Conservation (phyloP, 2,329 filamentous ascomycete genomes). For the Chaetomiaceae sp. region DNA sequence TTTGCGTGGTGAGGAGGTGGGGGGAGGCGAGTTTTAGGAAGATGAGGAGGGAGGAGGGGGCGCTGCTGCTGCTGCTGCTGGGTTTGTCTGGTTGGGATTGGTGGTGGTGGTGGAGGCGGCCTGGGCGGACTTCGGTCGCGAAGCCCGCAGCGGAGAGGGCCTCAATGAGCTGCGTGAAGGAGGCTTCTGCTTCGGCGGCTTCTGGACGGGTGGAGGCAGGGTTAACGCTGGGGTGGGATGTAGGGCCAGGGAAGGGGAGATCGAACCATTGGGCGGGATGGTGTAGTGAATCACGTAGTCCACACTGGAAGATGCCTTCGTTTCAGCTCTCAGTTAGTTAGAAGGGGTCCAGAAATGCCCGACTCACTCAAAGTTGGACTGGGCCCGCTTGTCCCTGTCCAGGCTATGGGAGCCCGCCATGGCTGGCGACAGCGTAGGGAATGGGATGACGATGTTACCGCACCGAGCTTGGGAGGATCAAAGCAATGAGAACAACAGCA, state of each 20-base stretch:
- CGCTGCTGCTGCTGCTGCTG: no score
- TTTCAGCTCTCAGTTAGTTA: background rate
- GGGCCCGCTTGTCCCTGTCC: constrained; percentile 17
- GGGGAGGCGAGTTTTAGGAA: constrained; percentile 77
- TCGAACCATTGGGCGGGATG: constrained; percentile 16
- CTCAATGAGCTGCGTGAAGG: constrained; percentile 72
- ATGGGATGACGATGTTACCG: no score
- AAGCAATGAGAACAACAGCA: no score
- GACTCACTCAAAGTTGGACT: constrained; percentile 27
- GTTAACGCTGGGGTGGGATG: constrained; percentile 38
- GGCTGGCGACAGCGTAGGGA: no score
- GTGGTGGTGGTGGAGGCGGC: constrained; percentile 39
- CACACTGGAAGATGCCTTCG: constrained; percentile 23
- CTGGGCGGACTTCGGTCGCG: constrained; percentile 78
- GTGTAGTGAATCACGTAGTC: constrained; percentile 28
- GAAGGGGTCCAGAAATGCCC: background rate
- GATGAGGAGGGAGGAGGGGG: constrained; percentile 67
- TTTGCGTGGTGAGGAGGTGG: constrained; percentile 66
- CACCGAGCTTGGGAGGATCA: no score
- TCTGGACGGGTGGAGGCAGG: constrained; percentile 42
- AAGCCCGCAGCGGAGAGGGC: constrained; percentile 74
- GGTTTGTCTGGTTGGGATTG: no score
- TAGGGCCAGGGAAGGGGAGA: background rate
- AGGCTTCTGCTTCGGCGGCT: constrained; percentile 58
- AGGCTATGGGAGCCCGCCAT: constrained; percentile 23